Evolutionary conservation across 1,284 basidiomycete genomes (phyloP).

Genomic region (Coniferiporia weirii): DNA sequence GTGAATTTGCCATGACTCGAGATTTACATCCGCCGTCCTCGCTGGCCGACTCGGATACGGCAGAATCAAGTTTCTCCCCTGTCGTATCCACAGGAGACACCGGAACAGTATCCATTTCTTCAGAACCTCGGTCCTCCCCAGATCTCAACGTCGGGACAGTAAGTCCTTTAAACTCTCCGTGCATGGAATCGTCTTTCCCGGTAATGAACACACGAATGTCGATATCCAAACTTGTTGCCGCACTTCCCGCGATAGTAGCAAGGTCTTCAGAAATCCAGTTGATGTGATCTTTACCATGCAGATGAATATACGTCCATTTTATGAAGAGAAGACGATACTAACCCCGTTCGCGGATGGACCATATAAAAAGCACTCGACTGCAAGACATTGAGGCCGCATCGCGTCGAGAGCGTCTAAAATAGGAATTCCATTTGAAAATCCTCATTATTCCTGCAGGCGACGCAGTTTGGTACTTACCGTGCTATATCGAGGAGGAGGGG

Average conservation of each 20-base stretch:
- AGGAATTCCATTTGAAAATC: not conserved
- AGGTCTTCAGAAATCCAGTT: conserved; percentile 30
- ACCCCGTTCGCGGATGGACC: conserved; percentile 31
- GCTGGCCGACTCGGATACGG: too few relatives aligned
- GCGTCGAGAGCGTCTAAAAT: not conserved
- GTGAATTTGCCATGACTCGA: too few relatives aligned
- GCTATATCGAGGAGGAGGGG: conserved; percentile 31
- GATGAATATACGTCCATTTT: not conserved
- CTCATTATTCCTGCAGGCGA: not conserved
- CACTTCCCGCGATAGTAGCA: not conserved
- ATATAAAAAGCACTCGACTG: conserved; percentile 31
- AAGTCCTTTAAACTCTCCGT: not conserved
- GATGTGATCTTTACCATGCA: conserved; percentile 25
- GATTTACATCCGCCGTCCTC: too few relatives aligned
- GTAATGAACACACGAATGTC: conserved; percentile 12
- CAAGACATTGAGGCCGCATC: conserved; percentile 18
- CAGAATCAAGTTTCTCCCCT: too few relatives aligned
- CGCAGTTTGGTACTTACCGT: conserved; percentile 25
- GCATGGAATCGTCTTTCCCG: not conserved
- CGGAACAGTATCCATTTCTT: too few relatives aligned
- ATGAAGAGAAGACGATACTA: not conserved
- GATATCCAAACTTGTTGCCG: not conserved
- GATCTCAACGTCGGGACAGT: not conserved
- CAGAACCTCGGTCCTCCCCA: too few relatives aligned
- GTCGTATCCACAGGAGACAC: too few relatives aligned